These are phyloP conservation scores for Lycium ferocissimum DNA, from an alignment of 257 asterid genomes.

Conservation along the genomic window DNA sequence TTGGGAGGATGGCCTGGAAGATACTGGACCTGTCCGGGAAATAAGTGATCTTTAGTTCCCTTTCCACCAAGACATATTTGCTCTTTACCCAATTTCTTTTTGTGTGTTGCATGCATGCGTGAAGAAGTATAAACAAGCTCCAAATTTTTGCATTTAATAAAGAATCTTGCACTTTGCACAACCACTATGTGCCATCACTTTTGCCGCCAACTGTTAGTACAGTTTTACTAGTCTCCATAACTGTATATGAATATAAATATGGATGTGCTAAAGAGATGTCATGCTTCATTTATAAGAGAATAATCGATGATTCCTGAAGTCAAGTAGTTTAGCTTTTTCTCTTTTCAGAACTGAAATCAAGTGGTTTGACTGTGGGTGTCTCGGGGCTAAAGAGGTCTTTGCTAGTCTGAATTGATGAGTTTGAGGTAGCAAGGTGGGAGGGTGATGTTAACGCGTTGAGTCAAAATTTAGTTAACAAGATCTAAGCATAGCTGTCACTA, in stretches of 20 bases:
- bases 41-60: background rate
- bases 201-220: background rate
- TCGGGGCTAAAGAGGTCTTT: background rate
- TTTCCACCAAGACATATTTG: constrained; percentile 11
- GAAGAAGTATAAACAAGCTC: background rate
- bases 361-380: background rate
- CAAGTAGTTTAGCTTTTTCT: background rate
- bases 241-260: background rate
- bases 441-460: background rate
- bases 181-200: background rate
- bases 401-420: background rate
- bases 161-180: background rate
- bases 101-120: background rate
- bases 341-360: background rate
- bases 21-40: background rate
- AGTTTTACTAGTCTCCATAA: background rate
- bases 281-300: background rate
- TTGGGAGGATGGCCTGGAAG: background rate
- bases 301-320: background rate
- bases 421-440: background rate
- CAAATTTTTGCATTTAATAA: background rate
- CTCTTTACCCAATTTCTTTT: background rate
- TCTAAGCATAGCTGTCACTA: background rate
- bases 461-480: background rate
- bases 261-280: background rate